phyloP scores from a whole-genome alignment of 1,284 basidiomycete genomes.

The Ustilago crameri region DNA sequence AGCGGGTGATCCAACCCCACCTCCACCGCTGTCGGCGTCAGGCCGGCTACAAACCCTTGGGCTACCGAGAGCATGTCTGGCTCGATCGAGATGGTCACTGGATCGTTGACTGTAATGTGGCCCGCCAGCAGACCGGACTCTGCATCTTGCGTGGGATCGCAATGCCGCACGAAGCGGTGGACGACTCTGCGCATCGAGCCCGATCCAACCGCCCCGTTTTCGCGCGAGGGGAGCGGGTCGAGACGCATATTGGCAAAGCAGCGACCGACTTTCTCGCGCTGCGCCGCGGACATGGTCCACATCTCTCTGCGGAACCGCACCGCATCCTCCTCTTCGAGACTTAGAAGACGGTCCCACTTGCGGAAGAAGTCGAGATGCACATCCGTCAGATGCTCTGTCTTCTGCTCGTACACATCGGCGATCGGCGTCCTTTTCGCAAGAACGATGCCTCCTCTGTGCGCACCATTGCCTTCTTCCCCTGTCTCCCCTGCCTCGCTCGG shows the following conservation, averaged over 20 bases:
- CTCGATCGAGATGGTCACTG: slow-evolving; percentile 82
- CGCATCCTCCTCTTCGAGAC: slow-evolving; percentile 88
- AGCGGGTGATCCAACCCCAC: slow-evolving; percentile 85
- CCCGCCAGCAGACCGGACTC: slow-evolving; percentile 75
- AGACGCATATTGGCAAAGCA: slow-evolving; percentile 69
- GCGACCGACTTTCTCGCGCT: slow-evolving; percentile 76
- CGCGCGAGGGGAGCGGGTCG: slow-evolving; percentile 4
- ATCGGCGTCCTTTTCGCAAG: slow-evolving; percentile 72
- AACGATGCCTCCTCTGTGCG: slow-evolving; percentile 3
- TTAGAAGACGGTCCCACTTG: slow-evolving; percentile 87
- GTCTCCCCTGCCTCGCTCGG: slow-evolving; percentile 12
- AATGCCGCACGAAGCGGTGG: slow-evolving; percentile 75
- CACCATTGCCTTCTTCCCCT: slow-evolving; percentile 11
- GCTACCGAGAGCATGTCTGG: slow-evolving; percentile 84
- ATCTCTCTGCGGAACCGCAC: slow-evolving; percentile 85
- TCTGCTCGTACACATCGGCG: slow-evolving; percentile 79
- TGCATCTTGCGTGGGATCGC: slow-evolving; percentile 54
- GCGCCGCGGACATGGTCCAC: slow-evolving; percentile 86
- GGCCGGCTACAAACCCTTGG: slow-evolving; percentile 82
- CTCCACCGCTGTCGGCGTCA: slow-evolving; percentile 76
- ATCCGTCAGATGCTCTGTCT: slow-evolving; percentile 81
- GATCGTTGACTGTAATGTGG: slow-evolving; percentile 81
- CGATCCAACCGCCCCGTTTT: slow-evolving; percentile 2
- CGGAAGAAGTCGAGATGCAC: slow-evolving; percentile 83
- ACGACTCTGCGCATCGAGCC: slow-evolving; percentile 70